These are phyloP conservation scores for Adansonia madagascariensis DNA, from an alignment of 441 rosid genomes.

Conservation along the genomic window DNA sequence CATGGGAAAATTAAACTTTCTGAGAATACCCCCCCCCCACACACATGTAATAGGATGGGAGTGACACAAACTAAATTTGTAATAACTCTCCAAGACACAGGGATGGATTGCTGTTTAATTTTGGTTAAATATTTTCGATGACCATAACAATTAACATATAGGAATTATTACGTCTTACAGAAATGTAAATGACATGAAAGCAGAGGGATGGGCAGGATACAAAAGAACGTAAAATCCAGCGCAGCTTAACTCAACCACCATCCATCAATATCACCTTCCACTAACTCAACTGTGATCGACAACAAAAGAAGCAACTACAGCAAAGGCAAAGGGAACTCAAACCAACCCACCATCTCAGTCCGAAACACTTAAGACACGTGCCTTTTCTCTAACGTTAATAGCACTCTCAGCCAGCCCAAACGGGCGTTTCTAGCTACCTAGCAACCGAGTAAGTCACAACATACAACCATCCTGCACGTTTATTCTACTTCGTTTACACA, in stretches of 20 bases:
- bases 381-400: conserved; percentile 8
- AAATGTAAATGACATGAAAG: background rate
- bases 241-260: background rate
- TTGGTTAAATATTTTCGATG: background rate
- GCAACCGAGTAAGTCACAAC: conserved; percentile 1
- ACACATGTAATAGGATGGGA: no score
- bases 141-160: background rate
- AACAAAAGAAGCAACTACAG: conserved; percentile 14
- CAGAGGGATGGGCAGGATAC: background rate
- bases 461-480: conserved; percentile 25
- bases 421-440: conserved; percentile 27
- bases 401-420: conserved; percentile 20
- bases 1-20: background rate
- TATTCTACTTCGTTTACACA: conserved; percentile 30
- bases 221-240: background rate
- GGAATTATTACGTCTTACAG: background rate
- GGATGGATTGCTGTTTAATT: background rate
- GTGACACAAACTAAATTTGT: no score
- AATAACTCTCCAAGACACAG: background rate
- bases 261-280: background rate
- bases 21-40: background rate
- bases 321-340: background rate
- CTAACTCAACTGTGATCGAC: background rate
- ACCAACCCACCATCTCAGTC: conserved; percentile 32
- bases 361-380: conserved; percentile 7